A percentile compares a stretch with the other conserved stretches of the same genome.
Evolutionary conservation across 768 basidiomycete species (phyloP).

Genomic region (Tulasnella sp.): DNA sequence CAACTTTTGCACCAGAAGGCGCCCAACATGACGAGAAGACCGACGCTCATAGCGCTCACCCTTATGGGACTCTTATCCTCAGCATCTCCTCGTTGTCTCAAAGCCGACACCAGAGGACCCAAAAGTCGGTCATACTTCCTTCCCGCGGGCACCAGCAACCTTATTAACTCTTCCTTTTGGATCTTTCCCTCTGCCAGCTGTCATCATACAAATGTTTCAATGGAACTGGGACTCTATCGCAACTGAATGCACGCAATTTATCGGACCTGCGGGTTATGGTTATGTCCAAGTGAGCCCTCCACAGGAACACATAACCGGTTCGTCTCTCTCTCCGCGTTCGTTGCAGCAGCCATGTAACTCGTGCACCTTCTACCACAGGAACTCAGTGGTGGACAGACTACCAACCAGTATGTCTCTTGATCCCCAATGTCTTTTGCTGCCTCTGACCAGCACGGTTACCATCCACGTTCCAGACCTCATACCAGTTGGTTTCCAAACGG

Average conservation of each 20-base stretch:
- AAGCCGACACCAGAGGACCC: background rate
- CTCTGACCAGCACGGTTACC: background rate
- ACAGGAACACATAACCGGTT: slow-evolving; percentile 44
- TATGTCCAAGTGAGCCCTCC: slow-evolving; percentile 58
- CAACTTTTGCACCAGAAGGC: background rate
- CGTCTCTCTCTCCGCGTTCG: background rate
- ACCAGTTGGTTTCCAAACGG: slow-evolving; percentile 36
- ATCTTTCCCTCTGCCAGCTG: slow-evolving; percentile 27
- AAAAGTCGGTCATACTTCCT: background rate
- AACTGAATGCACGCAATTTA: slow-evolving; percentile 53
- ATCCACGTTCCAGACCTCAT: background rate
- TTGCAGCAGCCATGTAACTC: too few species aligned
- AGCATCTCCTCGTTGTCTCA: background rate
- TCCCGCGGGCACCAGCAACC: background rate
- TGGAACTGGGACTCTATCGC: slow-evolving; percentile 55
- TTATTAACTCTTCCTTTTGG: background rate
- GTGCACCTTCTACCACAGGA: slow-evolving; percentile 29
- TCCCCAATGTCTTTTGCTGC: too few species aligned
- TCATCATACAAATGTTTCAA: slow-evolving; percentile 65
- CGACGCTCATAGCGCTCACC: background rate
- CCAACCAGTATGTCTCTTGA: background rate
- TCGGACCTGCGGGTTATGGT: slow-evolving; percentile 62
- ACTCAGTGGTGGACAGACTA: slow-evolving; percentile 62
- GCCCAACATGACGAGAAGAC: background rate
- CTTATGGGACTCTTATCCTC: background rate